These are phyloP conservation scores for Pleurotus giganteus DNA, from an alignment of 768 basidiomycete species.

Conservation along the genomic window DNA sequence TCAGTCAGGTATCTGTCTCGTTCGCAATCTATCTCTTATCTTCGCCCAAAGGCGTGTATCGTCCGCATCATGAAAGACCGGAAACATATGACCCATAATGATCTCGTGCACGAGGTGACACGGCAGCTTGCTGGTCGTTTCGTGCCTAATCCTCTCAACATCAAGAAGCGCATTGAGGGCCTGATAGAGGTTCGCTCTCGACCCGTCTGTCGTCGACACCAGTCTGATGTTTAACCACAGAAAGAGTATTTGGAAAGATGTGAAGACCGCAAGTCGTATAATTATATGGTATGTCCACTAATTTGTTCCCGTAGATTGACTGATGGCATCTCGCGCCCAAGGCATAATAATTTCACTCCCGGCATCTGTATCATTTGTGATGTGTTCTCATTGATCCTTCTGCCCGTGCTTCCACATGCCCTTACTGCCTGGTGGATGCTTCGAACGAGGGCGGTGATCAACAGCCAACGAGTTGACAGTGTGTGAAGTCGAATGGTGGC, in stretches of 20 bases:
- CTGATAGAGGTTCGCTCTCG: slow-evolving; percentile 76
- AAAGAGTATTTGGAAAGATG: slow-evolving; percentile 93
- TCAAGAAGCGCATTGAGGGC: slow-evolving; percentile 93
- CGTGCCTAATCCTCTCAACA: slow-evolving; percentile 77
- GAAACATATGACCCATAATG: slow-evolving; percentile 85
- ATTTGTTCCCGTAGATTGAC: neutral
- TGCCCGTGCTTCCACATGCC: too few relatives aligned
- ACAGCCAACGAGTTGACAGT: too few relatives aligned
- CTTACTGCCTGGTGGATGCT: too few relatives aligned
- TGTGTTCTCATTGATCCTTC: too few relatives aligned
- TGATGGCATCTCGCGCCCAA: neutral
- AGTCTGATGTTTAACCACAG: slow-evolving; percentile 36
- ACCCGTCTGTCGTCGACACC: neutral
- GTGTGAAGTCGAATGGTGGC: too few relatives aligned
- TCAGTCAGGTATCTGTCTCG: slow-evolving; percentile 29
- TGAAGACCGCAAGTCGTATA: slow-evolving; percentile 85
- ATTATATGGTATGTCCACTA: slow-evolving; percentile 55
- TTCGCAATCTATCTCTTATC: neutral
- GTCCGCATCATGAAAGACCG: slow-evolving; percentile 98
- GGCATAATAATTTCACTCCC: slow-evolving; percentile 4
- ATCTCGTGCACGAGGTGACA: slow-evolving; percentile 88
- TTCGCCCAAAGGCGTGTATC: slow-evolving; percentile 77
- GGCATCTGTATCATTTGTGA: too few relatives aligned
- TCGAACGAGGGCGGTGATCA: too few relatives aligned
- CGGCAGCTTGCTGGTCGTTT: slow-evolving; percentile 83